phyloP scores from a whole-genome alignment of 257 asterid genomes.

The Nyctanthes arbortristis region DNA sequence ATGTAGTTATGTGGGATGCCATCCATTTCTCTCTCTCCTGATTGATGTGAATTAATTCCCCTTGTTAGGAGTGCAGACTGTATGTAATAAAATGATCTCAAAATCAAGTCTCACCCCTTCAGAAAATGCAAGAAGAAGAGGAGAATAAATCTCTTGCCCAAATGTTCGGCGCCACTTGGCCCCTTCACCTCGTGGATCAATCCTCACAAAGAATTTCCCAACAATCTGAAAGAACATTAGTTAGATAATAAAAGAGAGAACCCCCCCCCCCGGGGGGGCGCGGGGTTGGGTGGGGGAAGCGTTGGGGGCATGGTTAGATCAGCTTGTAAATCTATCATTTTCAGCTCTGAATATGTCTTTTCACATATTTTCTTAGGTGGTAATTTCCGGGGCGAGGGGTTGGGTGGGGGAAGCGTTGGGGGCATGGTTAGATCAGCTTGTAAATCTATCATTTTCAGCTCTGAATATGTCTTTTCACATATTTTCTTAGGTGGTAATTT shows the following conservation, averaged over 20 bases:
- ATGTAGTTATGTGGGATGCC: conserved; percentile 52
- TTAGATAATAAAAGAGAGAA: conserved; percentile 17
- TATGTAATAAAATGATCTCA: conserved; percentile 15
- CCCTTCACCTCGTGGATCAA: conserved; percentile 77
- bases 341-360: not conserved
- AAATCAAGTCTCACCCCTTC: conserved; percentile 53
- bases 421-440: too few species aligned
- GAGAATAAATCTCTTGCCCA: conserved; percentile 82
- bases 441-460: not conserved
- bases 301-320: too few species aligned
- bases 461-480: not conserved
- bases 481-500: not conserved
- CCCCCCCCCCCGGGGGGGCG: too few species aligned
- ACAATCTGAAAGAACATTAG: conserved; percentile 42
- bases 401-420: too few species aligned
- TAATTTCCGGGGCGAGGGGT: too few species aligned
- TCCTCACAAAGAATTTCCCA: conserved; percentile 67
- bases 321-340: not conserved
- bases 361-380: not conserved
- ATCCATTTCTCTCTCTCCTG: conserved; percentile 65
- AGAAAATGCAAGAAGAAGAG: conserved; percentile 73
- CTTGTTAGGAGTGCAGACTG: conserved; percentile 2
- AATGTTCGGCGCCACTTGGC: conserved; percentile 83
- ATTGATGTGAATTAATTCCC: conserved; percentile 21
- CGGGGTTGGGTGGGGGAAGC: too few species aligned